Evolutionary conservation across 768 basidiomycete species (phyloP).

Genomic region (Xanthoconium purpureum): DNA sequence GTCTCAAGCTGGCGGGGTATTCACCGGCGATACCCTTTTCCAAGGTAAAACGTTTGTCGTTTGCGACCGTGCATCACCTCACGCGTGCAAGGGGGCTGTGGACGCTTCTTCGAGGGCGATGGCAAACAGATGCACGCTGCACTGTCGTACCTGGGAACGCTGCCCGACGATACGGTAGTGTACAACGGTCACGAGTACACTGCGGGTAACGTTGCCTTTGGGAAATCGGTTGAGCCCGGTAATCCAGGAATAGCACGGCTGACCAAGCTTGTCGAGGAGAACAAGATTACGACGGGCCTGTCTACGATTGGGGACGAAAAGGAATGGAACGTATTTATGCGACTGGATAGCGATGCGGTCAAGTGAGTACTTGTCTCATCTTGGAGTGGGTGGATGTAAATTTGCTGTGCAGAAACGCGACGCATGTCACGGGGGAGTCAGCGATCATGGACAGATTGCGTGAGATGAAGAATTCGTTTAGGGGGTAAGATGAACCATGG

Average conservation of each 20-base stretch:
- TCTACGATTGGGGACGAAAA: conserved; percentile 94
- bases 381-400: neutral
- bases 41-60: conserved; percentile 27
- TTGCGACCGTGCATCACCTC: neutral
- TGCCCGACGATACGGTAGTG: conserved; percentile 78
- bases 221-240: conserved; percentile 54
- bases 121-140: conserved; percentile 79
- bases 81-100: conserved; percentile 66
- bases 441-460: conserved; percentile 73
- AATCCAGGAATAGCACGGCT: conserved; percentile 63
- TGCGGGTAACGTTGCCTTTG: conserved; percentile 68
- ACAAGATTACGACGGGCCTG: conserved; percentile 69
- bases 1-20: conserved; percentile 68
- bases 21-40: conserved; percentile 95
- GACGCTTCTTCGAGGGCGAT: conserved; percentile 91
- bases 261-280: conserved; percentile 51
- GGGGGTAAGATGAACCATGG: conserved; percentile 35
- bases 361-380: conserved; percentile 42
- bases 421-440: conserved; percentile 40
- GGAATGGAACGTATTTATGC: conserved; percentile 95
- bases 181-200: conserved; percentile 97
- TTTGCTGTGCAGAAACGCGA: conserved; percentile 44
- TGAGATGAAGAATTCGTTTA: conserved; percentile 80
- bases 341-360: conserved; percentile 59
- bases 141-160: conserved; percentile 58